phyloP scores from a whole-genome alignment of 306 rosid genomes.

The Canavalia gladiata region DNA sequence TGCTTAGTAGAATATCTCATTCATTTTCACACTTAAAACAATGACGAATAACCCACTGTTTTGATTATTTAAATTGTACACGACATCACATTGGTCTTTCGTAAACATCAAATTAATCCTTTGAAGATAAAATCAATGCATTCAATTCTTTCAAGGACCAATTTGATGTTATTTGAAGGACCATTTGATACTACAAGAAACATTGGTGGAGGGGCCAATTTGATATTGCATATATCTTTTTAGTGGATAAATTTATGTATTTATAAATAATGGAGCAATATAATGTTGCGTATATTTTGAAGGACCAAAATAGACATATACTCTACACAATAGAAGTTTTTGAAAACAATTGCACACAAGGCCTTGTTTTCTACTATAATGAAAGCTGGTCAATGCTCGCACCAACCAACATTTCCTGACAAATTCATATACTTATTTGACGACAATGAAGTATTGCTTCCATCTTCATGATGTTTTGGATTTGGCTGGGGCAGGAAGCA shows the following conservation, averaged over 20 bases:
- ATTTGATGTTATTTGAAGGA: slow-evolving; percentile 5
- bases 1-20: not conserved
- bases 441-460: slow-evolving; percentile 44
- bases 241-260: slow-evolving; percentile 33
- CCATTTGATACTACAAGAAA: not conserved
- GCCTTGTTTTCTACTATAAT: slow-evolving; percentile 46
- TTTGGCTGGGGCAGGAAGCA: slow-evolving; percentile 82
- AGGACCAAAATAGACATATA: slow-evolving; percentile 15
- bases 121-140: not conserved
- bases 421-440: slow-evolving; percentile 58
- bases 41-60: not conserved
- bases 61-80: too few species aligned
- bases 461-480: slow-evolving; percentile 70
- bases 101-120: not conserved
- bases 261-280: slow-evolving; percentile 16
- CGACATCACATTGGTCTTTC: not conserved
- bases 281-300: slow-evolving; percentile 5
- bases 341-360: slow-evolving; percentile 28
- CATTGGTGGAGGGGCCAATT: not conserved
- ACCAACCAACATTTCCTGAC: slow-evolving; percentile 53
- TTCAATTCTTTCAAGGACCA: not conserved
- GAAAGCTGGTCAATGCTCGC: slow-evolving; percentile 47
- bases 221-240: slow-evolving; percentile 6
- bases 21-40: not conserved
- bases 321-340: slow-evolving; percentile 20